A percentile compares a stretch with the other conserved stretches of the same genome.
Evolutionary conservation across 2,329 filamentous ascomycete genomes (phyloP).

Genomic region (Fusarium palustre): DNA sequence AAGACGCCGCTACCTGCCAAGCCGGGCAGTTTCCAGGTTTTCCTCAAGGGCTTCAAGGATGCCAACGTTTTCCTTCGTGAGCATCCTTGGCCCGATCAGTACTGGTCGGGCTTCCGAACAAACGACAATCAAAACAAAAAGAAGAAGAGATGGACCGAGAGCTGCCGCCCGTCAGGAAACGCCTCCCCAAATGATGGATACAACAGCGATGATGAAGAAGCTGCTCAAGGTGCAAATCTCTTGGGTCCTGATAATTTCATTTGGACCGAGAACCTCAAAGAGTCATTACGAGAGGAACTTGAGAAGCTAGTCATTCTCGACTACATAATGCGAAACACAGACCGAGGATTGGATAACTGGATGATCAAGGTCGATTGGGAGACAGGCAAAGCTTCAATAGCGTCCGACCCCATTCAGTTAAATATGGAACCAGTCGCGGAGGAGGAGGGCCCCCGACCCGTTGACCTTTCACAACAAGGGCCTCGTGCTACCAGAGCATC

Average conservation of each 20-base stretch:
- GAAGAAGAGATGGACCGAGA: constrained; percentile 76
- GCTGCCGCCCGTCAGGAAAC: constrained; percentile 74
- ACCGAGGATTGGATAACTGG: constrained; percentile 97
- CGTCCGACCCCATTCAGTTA: constrained; percentile 81
- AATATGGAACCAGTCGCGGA: constrained; percentile 65
- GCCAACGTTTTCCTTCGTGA: constrained; percentile 95
- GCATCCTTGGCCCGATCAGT: constrained; percentile 96
- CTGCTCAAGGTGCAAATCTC: constrained; percentile 62
- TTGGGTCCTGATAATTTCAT: constrained; percentile 71
- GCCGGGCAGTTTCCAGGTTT: constrained; percentile 95
- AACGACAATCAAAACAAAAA: constrained; percentile 74
- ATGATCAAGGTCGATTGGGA: constrained; percentile 98
- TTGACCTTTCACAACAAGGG: constrained; percentile 62
- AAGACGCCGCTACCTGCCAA: constrained; percentile 90
- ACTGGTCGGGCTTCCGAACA: constrained; percentile 75
- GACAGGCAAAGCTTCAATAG: constrained; percentile 83
- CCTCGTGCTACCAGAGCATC: constrained; percentile 58
- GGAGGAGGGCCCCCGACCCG: constrained; percentile 68
- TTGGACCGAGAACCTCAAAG: constrained; percentile 90
- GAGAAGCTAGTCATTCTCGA: constrained; percentile 98
- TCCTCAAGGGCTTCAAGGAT: constrained; percentile 96
- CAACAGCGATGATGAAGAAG: constrained; percentile 70
- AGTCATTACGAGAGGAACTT: constrained; percentile 92
- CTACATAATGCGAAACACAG: constrained; percentile 99
- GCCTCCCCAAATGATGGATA: constrained; percentile 70